Evolutionary conservation across 805 yeast species (phyloP).

Genomic region (Metschnikowia amazonensis): DNA sequence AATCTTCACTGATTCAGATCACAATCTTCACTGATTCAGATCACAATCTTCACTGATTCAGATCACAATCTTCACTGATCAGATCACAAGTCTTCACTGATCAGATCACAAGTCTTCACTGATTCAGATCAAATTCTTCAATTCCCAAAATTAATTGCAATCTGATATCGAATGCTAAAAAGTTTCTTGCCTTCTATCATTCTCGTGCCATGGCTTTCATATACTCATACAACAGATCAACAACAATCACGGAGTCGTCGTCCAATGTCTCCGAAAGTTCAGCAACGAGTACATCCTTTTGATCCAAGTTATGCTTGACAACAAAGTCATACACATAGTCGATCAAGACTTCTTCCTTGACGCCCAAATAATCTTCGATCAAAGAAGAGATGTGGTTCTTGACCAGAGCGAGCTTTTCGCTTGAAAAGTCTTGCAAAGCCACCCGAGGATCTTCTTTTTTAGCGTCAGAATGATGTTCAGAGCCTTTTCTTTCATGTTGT

Average conservation of each 20-base stretch:
- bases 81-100: too few relatives aligned
- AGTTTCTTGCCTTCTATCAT: neutral
- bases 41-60: too few relatives aligned
- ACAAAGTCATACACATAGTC: slow-evolving; percentile 42
- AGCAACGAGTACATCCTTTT: slow-evolving; percentile 31
- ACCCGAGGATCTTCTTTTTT: neutral
- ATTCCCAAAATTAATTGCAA: too few relatives aligned
- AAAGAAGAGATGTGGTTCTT: slow-evolving; percentile 37
- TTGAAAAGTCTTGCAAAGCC: neutral
- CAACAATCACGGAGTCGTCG: slow-evolving; percentile 43
- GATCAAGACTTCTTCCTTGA: slow-evolving; percentile 48
- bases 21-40: too few relatives aligned
- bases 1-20: too few relatives aligned
- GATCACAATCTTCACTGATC: too few relatives aligned
- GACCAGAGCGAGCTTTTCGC: slow-evolving; percentile 19
- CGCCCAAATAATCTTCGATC: slow-evolving; percentile 51
- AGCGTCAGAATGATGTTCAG: neutral
- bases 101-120: too few relatives aligned
- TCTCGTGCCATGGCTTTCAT: neutral
- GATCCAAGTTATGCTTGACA: slow-evolving; percentile 26
- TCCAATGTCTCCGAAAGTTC: slow-evolving; percentile 52
- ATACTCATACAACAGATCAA: slow-evolving; percentile 29
- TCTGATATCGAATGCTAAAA: too few relatives aligned
- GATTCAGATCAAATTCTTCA: too few relatives aligned
- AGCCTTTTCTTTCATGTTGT: too few relatives aligned